phyloP scores from a whole-genome alignment of 2,329 filamentous ascomycete genomes.

The Ophiostoma montium region DNA sequence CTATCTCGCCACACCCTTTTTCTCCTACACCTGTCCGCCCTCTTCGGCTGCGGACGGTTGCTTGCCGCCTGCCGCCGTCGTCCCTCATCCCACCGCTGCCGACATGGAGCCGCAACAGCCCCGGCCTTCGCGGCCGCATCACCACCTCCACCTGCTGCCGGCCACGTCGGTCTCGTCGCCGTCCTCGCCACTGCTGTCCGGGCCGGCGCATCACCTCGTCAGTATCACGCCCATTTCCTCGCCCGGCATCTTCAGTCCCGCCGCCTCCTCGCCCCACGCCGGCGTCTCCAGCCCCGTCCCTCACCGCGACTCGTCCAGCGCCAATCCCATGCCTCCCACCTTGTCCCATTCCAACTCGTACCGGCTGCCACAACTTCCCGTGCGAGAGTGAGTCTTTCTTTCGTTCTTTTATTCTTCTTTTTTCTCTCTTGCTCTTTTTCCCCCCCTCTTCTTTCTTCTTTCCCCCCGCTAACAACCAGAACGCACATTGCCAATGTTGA shows the following conservation, averaged over 20 bases:
- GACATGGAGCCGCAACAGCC: constrained; percentile 18
- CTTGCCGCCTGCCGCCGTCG: background rate
- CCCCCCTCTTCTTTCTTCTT: too few relatives aligned
- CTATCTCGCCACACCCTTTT: background rate
- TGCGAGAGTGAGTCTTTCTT: constrained; percentile 52
- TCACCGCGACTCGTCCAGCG: background rate
- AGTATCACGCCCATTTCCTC: constrained; percentile 45
- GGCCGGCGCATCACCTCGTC: constrained; percentile 10
- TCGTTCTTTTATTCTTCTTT: too few relatives aligned
- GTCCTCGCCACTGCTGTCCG: constrained; percentile 28
- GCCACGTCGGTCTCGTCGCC: constrained; percentile 11
- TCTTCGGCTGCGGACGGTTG: too few relatives aligned
- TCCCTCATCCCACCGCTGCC: background rate
- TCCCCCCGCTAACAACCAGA: constrained; percentile 24
- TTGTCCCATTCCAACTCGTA: constrained; percentile 52
- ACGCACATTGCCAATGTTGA: constrained; percentile 88
- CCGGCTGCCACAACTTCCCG: constrained; percentile 57
- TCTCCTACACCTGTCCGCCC: too few relatives aligned
- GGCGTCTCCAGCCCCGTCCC: constrained; percentile 23
- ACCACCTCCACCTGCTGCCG: constrained; percentile 23
- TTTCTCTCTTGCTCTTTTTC: too few relatives aligned
- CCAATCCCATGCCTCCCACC: constrained; percentile 32
- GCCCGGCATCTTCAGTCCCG: constrained; percentile 46
- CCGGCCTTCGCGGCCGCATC: constrained; percentile 15
- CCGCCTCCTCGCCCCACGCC: constrained; percentile 23